Evolutionary conservation across 805 yeast genomes (phyloP).

Genomic region (Kodamaea fukazawae): DNA sequence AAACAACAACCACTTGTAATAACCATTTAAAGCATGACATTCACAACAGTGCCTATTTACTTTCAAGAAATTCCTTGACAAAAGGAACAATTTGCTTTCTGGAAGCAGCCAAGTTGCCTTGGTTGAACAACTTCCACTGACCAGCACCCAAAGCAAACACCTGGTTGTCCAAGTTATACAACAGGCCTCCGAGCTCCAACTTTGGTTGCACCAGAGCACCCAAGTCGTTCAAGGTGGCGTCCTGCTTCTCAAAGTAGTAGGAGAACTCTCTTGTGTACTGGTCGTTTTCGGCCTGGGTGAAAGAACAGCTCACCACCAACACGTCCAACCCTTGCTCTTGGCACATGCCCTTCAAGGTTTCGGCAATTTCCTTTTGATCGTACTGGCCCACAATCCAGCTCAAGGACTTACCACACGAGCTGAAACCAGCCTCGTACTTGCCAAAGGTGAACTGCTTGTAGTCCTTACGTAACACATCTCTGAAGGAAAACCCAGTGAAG

Average conservation of each 20-base stretch:
- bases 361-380: conserved; percentile 20
- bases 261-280: conserved; percentile 36
- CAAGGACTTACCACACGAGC: conserved; percentile 67
- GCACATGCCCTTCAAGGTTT: conserved; percentile 20
- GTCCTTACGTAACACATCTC: conserved; percentile 75
- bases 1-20: too few relatives aligned
- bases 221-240: conserved; percentile 17
- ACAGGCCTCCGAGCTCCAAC: conserved; percentile 24
- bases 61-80: conserved; percentile 33
- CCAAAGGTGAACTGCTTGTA: conserved; percentile 64
- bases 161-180: conserved; percentile 21
- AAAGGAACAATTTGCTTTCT: conserved; percentile 86
- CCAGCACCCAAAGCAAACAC: conserved; percentile 13
- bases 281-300: conserved; percentile 30
- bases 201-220: conserved; percentile 17
- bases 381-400: conserved; percentile 45
- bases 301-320: conserved; percentile 39
- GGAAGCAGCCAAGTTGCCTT: conserved; percentile 56
- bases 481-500: conserved; percentile 54
- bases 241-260: conserved; percentile 20
- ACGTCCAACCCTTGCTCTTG: conserved; percentile 20
- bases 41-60: neutral
- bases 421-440: conserved; percentile 60
- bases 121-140: conserved; percentile 39
- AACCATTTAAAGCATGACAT: too few relatives aligned